These are phyloP conservation scores for Fusarium guadeloupense DNA, from an alignment of 2,329 filamentous ascomycete genomes.

Conservation along the genomic window DNA sequence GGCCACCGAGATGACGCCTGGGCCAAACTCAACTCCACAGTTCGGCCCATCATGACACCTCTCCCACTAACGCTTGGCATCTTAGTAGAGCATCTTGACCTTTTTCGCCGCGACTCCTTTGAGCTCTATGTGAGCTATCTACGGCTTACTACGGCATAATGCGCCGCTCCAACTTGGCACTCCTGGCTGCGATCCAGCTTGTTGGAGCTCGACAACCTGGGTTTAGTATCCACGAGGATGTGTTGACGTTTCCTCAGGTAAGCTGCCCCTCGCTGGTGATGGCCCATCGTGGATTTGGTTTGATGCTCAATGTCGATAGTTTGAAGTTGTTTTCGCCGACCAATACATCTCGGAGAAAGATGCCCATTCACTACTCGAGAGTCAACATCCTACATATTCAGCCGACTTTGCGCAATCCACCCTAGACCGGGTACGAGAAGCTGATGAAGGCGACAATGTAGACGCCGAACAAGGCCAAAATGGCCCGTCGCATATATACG, in stretches of 20 bases:
- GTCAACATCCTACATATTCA: constrained; percentile 51
- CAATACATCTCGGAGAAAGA: constrained; percentile 76
- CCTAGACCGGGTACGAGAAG: constrained; percentile 46
- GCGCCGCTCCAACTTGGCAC: constrained; percentile 58
- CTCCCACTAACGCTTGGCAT: constrained; percentile 37
- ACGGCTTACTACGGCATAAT: constrained; percentile 51
- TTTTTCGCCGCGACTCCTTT: constrained; percentile 12
- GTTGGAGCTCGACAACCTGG: constrained; percentile 59
- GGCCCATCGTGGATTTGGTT: not conserved
- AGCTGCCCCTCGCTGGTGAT: constrained; percentile 36
- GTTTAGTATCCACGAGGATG: constrained; percentile 89
- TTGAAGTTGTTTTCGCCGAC: constrained; percentile 80
- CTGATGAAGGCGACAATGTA: constrained; percentile 45
- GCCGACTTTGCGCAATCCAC: constrained; percentile 54
- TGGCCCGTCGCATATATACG: constrained; percentile 62
- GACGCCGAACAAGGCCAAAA: constrained; percentile 26
- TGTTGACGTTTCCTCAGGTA: constrained; percentile 88
- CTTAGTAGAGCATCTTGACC: constrained; percentile 7
- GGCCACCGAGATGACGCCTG: constrained; percentile 9
- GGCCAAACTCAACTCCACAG: constrained; percentile 37
- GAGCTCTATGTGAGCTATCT: constrained; percentile 45
- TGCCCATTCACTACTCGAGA: constrained; percentile 68
- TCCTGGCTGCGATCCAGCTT: constrained; percentile 58
- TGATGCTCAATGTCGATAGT: constrained; percentile 61
- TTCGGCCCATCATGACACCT: constrained; percentile 46